Conservation (phyloP, 257 asterid genomes). For the Handroanthus guayacan region DNA sequence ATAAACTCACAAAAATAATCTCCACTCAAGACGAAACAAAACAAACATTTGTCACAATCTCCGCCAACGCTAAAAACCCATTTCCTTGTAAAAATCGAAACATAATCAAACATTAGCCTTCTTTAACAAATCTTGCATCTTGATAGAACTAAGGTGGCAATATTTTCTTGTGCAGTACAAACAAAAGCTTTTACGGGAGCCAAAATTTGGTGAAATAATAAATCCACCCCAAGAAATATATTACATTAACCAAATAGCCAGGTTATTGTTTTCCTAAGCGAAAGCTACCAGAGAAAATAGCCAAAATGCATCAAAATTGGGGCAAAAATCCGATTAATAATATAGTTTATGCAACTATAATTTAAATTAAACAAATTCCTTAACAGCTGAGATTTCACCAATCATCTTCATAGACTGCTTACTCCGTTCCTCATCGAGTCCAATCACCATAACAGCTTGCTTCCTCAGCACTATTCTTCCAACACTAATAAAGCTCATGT, state of each 20-base stretch:
- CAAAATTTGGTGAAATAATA: constrained; percentile 20
- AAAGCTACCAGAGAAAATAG: constrained; percentile 21
- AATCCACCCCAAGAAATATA: constrained; percentile 25
- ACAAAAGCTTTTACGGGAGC: too few relatives aligned
- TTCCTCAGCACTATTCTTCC: constrained; percentile 89
- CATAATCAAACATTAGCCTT: too few relatives aligned
- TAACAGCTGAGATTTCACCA: constrained; percentile 81
- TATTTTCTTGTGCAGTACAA: too few relatives aligned
- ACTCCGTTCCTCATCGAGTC: constrained; percentile 92
- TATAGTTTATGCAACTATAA: constrained; percentile 41
- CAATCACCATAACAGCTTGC: constrained; percentile 95
- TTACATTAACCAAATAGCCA: constrained; percentile 14
- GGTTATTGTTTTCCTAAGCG: constrained; percentile 34
- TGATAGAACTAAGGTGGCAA: too few relatives aligned
- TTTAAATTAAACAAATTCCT: constrained; percentile 84
- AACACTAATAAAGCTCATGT: constrained; percentile 90
- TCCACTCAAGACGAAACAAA: too few relatives aligned
- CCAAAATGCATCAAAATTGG: constrained; percentile 46
- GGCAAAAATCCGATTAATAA: neutral
- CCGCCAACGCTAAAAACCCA: too few relatives aligned
- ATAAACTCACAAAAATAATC: too few relatives aligned
- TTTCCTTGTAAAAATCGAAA: too few relatives aligned
- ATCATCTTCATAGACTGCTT: constrained; percentile 75
- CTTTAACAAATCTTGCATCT: too few relatives aligned
- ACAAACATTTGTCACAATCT: too few relatives aligned